Evolutionary conservation across 2,329 filamentous ascomycete species (phyloP).

Genomic region (Pyrenophora tritici-repentis): DNA sequence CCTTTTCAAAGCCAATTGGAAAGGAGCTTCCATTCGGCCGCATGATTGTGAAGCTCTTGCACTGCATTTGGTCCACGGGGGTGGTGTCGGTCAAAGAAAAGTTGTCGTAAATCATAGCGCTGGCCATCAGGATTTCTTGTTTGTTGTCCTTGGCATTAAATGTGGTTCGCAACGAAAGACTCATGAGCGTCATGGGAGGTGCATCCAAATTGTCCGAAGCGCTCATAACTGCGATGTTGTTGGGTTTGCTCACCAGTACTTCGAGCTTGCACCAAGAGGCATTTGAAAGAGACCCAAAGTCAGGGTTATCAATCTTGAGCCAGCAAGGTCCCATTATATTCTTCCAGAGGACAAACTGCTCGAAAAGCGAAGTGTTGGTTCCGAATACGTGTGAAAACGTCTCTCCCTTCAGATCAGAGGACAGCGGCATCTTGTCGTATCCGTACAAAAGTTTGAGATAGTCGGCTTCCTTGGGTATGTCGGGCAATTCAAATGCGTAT

Average conservation of each 20-base stretch:
- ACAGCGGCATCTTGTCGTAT: constrained; percentile 78
- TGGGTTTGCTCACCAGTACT: constrained; percentile 77
- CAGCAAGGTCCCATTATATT: constrained; percentile 99
- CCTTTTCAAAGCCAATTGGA: constrained; percentile 82
- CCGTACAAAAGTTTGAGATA: constrained; percentile 97
- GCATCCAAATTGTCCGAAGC: constrained; percentile 82
- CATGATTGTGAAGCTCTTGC: constrained; percentile 88
- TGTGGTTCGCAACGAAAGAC: constrained; percentile 81
- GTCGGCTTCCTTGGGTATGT: constrained; percentile 83
- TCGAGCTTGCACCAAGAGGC: constrained; percentile 98
- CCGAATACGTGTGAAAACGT: constrained; percentile 96
- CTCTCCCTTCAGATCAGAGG: constrained; percentile 74
- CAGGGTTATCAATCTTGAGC: constrained; percentile 85
- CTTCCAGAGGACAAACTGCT: constrained; percentile 98
- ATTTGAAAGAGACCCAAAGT: constrained; percentile 85
- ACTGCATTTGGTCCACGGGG: constrained; percentile 84
- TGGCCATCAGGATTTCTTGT: constrained; percentile 91
- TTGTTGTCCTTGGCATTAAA: constrained; percentile 94
- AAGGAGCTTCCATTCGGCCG: constrained; percentile 77
- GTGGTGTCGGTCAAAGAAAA: constrained; percentile 86
- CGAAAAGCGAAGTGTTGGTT: constrained; percentile 89
- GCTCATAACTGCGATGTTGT: constrained; percentile 71
- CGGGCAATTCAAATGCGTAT: constrained; percentile 91
- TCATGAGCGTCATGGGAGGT: constrained; percentile 95
- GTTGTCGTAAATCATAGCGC: constrained; percentile 90